These are phyloP conservation scores for Phytophthora tentaculata DNA, from an alignment of 352 stramenopile genomes.

Conservation along the genomic window DNA sequence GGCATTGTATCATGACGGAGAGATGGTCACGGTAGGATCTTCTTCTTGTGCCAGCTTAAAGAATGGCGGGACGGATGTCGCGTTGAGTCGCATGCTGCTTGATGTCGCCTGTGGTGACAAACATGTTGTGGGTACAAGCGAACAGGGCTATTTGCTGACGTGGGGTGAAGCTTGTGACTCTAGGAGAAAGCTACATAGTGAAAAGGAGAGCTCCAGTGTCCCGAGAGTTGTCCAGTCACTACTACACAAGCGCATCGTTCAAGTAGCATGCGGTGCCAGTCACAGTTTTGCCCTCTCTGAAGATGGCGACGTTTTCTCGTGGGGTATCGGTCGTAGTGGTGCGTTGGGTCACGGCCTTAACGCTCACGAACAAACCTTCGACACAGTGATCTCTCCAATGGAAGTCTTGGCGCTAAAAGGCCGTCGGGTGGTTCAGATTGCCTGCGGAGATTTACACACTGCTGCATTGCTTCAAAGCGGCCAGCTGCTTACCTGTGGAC, in stretches of 20 bases:
- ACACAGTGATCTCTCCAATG: conserved; percentile 50
- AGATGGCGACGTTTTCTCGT: conserved; percentile 72
- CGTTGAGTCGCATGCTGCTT: conserved; percentile 61
- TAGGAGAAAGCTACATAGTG: conserved; percentile 20
- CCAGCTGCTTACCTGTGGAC: conserved; percentile 67
- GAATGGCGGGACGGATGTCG: conserved; percentile 32
- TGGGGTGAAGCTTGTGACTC: conserved; percentile 65
- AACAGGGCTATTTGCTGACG: conserved; percentile 78
- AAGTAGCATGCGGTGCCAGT: conserved; percentile 64
- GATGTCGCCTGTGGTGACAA: conserved; percentile 66
- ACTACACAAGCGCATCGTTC: conserved; percentile 64
- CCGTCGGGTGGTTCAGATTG: conserved; percentile 44
- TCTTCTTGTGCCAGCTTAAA: conserved; percentile 3
- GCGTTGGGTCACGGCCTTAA: conserved; percentile 62
- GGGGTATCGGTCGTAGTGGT: conserved; percentile 59
- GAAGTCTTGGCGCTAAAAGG: conserved; percentile 56
- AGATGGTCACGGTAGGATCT: conserved; percentile 40
- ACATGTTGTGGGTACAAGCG: conserved; percentile 66
- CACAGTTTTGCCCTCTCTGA: conserved; percentile 70
- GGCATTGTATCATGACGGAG: conserved; percentile 56
- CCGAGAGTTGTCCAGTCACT: conserved; percentile 49
- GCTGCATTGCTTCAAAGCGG: conserved; percentile 51
- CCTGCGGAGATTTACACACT: conserved; percentile 73
- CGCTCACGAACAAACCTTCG: conserved; percentile 38
- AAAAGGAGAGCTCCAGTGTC: not conserved